phyloP scores from a whole-genome alignment of 495 filamentous ascomycete species.

The Talaromyces proteolyticus region DNA sequence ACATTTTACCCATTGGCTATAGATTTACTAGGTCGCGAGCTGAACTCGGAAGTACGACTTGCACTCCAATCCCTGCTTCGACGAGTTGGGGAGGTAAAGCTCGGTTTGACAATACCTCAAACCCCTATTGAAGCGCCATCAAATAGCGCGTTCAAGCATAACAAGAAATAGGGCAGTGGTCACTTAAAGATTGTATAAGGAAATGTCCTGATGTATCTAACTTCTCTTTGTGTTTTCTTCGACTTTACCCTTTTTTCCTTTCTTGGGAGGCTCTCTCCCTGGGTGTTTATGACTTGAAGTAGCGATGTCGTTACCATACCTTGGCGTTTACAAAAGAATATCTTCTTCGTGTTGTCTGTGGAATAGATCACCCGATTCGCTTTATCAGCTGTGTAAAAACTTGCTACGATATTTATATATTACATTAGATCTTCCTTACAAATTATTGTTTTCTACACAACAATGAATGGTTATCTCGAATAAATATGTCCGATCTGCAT shows the following conservation, averaged over 20 bases:
- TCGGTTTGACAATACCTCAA: constrained; percentile 51
- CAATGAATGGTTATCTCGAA: no score
- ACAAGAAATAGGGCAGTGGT: constrained; percentile 20
- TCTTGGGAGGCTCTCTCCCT: constrained; percentile 29
- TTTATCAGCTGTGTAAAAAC: neutral
- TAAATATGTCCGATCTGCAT: no score
- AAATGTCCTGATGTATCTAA: constrained; percentile 6
- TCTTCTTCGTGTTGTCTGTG: neutral
- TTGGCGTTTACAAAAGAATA: neutral
- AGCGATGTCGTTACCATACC: neutral
- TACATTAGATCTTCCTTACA: neutral
- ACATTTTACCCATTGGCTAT: constrained; percentile 83
- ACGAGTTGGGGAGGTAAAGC: constrained; percentile 73
- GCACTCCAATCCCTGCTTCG: constrained; percentile 71
- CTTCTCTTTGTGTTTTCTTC: constrained; percentile 4
- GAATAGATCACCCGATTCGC: neutral
- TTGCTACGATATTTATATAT: neutral
- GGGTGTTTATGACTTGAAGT: constrained; percentile 6
- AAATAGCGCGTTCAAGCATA: constrained; percentile 1
- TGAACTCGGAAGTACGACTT: constrained; percentile 68
- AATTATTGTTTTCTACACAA: no score
- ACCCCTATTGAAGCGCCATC: constrained; percentile 20
- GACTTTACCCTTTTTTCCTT: constrained; percentile 11
- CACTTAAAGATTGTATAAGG: constrained; percentile 9
- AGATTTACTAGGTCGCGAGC: constrained; percentile 76